Percentiles rank a stretch among this genome's conserved stretches.
These are phyloP conservation scores for Fusarium sp. DNA, from an alignment of 2,329 filamentous ascomycete genomes.

Conservation along the genomic window DNA sequence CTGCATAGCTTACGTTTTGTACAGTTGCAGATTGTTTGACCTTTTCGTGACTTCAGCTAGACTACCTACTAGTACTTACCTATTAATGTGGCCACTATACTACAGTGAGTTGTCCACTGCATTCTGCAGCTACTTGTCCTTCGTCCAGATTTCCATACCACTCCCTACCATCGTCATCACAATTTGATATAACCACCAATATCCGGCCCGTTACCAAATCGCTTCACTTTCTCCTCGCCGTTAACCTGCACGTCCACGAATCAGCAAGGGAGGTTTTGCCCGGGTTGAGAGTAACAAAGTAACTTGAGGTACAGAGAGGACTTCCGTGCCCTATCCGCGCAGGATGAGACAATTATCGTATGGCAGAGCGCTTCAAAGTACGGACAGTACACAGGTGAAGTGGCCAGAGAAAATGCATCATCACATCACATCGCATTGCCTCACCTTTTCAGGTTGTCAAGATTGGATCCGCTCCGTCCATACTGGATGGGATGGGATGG, in stretches of 20 bases:
- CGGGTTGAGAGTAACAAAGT: slow-evolving; percentile 32
- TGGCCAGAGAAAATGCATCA: slow-evolving; percentile 44
- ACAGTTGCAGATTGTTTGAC: slow-evolving; percentile 17
- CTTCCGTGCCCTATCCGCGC: slow-evolving; percentile 41
- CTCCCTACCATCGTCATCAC: slow-evolving; percentile 12
- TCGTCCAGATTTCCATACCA: slow-evolving; percentile 9
- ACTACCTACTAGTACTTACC: not conserved
- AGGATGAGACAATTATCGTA: slow-evolving; percentile 24
- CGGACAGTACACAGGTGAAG: slow-evolving; percentile 26
- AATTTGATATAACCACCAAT: slow-evolving; percentile 9
- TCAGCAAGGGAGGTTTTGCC: slow-evolving; percentile 27
- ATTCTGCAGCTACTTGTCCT: not conserved
- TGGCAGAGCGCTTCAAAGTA: slow-evolving; percentile 8
- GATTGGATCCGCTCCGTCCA: slow-evolving; percentile 44
- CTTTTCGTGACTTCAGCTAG: slow-evolving; percentile 21
- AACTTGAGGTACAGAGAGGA: slow-evolving; percentile 30
- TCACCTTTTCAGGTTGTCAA: slow-evolving; percentile 38
- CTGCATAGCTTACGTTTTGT: slow-evolving; percentile 12
- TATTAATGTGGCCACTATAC: not conserved
- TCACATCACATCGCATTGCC: slow-evolving; percentile 48
- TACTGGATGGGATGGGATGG: slow-evolving; percentile 7
- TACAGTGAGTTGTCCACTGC: not conserved
- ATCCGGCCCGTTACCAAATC: slow-evolving; percentile 16
- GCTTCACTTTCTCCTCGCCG: not conserved
- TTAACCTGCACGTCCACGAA: slow-evolving; percentile 24